Conservation (phyloP, 2,329 filamentous ascomycete genomes). For the Plenodomus tracheiphilus region DNA sequence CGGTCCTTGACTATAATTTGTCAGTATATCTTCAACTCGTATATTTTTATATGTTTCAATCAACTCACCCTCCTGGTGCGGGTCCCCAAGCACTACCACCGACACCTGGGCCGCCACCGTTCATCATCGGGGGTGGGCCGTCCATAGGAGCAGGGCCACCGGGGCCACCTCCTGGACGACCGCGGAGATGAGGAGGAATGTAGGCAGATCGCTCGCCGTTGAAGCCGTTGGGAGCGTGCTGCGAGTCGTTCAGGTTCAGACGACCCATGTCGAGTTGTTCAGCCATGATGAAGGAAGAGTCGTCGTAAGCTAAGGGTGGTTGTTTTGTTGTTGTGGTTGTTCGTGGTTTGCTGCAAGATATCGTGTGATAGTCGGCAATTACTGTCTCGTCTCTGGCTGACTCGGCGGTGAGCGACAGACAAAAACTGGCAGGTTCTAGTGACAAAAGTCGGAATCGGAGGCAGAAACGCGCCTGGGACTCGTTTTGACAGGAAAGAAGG, state of each 20-base stretch:
- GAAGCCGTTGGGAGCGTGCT: constrained; percentile 59
- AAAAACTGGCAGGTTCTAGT: constrained; percentile 29
- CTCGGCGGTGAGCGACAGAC: constrained; percentile 38
- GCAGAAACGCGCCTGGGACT: constrained; percentile 48
- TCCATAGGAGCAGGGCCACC: constrained; percentile 47
- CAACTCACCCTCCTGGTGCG: constrained; percentile 23
- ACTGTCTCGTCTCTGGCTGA: constrained; percentile 28
- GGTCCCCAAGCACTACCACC: constrained; percentile 66
- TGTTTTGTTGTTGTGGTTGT: constrained; percentile 1
- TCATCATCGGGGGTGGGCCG: constrained; percentile 51
- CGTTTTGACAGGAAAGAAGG: constrained; percentile 43
- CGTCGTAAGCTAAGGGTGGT: constrained; percentile 4
- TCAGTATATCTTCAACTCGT: constrained; percentile 17
- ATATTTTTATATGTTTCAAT: constrained; percentile 5
- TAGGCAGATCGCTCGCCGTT: constrained; percentile 69
- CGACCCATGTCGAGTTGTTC: constrained; percentile 78
- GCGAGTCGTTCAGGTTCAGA: constrained; percentile 69
- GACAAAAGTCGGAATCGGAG: constrained; percentile 39
- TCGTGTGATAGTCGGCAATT: constrained; percentile 20
- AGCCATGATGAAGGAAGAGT: constrained; percentile 40
- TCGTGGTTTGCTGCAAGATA: constrained; percentile 2
- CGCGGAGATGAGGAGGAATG: constrained; percentile 82
- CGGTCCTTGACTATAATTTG: constrained; percentile 30
- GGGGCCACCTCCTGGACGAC: constrained; percentile 35
- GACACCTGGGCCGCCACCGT: constrained; percentile 53